Evolutionary conservation across 495 filamentous ascomycete species (phyloP), one percentile per base, ranked within the genome.

Genomic region (Wilcoxina mikolae): DNA sequence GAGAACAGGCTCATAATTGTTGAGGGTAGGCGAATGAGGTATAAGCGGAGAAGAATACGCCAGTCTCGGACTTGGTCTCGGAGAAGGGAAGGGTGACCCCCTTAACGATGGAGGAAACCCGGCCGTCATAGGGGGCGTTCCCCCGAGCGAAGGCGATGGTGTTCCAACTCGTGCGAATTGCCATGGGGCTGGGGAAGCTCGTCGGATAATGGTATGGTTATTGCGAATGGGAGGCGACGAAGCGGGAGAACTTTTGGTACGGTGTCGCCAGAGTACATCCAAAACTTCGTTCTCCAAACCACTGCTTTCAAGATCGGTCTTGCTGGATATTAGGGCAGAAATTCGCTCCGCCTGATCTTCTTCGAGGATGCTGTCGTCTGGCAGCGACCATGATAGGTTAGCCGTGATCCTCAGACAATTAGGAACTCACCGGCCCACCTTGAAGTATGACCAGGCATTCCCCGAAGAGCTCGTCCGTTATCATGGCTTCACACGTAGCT

Each of bases 301-400:
- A 57, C 80, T 70, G n/a, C 87, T 89, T 9, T 74, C 76, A 51
- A 96, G 70, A 15, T 75, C 76, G 4, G 86, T 87, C 70, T 87
- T 82, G 54, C 79, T 81, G 68, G 80, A 80, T 56, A 96, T 73
- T 20, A 94, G 73, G 58, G 89, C 85, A 67, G 94, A 87, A 48
- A 95, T 73, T 69, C 82, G 88, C 68, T 99, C 93, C 2, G 83
- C 85, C 73, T 88, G 93, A 57, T 96, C 93, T 66, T 99, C 93
- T 61, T 96, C 93, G 58, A 94, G 86, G 23, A 95, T 71, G 51
- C 69, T 73, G 55, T 78, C 70, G 68, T 95, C 85, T 66, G 51
- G 24, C 38, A 54, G 60, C 38, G 55, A 48, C 42, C 24, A 39
- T 49, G 51, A 39, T 35, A 61, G 62, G 58, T 65, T 65, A 65